Conservation (phyloP, 2,329 filamentous ascomycete genomes). For the Colletotrichum eremochloae region DNA sequence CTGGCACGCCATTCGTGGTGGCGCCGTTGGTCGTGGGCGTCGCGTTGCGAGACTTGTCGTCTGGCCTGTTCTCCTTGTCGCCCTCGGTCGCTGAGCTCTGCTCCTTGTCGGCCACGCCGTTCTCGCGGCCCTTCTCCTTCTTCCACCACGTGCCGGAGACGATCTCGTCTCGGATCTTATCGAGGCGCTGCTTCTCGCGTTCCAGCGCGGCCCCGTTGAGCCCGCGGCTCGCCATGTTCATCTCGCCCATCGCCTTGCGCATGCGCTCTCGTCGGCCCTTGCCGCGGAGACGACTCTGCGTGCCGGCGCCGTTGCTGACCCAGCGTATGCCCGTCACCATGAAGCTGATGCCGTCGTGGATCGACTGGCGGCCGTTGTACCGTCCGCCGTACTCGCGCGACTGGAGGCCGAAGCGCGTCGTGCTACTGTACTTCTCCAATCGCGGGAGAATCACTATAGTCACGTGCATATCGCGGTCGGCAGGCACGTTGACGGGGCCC, state of each 20-base stretch:
- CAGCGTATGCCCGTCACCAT: constrained; percentile 86
- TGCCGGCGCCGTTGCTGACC: constrained; percentile 81
- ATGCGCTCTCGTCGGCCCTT: constrained; percentile 70
- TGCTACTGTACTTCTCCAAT: constrained; percentile 81
- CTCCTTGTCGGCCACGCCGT: constrained; percentile 46
- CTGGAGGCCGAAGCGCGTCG: constrained; percentile 83
- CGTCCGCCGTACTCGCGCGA: constrained; percentile 82
- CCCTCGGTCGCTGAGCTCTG: constrained; percentile 52
- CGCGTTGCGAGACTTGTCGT: constrained; percentile 28
- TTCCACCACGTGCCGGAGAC: constrained; percentile 52
- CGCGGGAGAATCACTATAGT: constrained; percentile 86
- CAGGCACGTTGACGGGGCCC: constrained; percentile 74
- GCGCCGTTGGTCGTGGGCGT: constrained; percentile 10
- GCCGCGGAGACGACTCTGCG: constrained; percentile 67
- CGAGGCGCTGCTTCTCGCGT: constrained; percentile 39
- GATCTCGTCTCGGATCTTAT: constrained; percentile 49
- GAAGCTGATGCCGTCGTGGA: constrained; percentile 91
- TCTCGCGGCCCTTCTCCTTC: constrained; percentile 46
- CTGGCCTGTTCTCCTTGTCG: constrained; percentile 63
- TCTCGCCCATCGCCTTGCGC: constrained; percentile 66
- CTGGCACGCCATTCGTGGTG: not conserved
- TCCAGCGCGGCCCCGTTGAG: constrained; percentile 39
- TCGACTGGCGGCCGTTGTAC: constrained; percentile 55
- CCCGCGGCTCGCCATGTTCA: constrained; percentile 53
- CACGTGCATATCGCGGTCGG: constrained; percentile 85